These are phyloP conservation scores for Choricystis sp. DNA, from an alignment of 139 green algal species.

Conservation along the genomic window DNA sequence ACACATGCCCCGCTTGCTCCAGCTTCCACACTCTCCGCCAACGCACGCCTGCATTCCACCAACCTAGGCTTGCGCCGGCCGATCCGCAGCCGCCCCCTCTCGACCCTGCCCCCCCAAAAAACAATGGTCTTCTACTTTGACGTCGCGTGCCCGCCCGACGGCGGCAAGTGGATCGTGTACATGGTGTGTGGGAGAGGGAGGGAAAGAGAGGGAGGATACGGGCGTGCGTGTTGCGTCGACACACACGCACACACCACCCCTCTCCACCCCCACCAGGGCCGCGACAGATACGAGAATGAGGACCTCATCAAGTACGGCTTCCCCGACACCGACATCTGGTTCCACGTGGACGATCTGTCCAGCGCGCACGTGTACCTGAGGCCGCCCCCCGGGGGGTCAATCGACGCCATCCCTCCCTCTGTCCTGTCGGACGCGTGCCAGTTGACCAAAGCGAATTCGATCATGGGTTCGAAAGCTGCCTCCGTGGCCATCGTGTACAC, in stretches of 20 bases:
- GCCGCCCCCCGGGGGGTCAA: conserved; percentile 35
- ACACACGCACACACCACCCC: too few relatives aligned
- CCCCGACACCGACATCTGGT: conserved; percentile 67
- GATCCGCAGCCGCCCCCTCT: too few relatives aligned
- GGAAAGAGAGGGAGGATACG: too few relatives aligned
- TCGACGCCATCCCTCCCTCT: conserved; percentile 63
- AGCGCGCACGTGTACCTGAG: conserved; percentile 93
- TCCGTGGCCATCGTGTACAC: conserved; percentile 55
- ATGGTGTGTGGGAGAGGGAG: too few relatives aligned
- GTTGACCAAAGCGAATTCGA: conserved; percentile 94
- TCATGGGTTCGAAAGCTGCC: conserved; percentile 50
- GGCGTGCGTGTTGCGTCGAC: too few relatives aligned
- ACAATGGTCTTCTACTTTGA: background rate
- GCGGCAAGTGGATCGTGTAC: background rate
- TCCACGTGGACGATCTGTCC: conserved; percentile 89
- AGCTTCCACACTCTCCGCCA: too few relatives aligned
- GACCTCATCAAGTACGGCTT: conserved; percentile 69
- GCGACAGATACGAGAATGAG: conserved; percentile 92
- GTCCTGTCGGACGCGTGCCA: conserved; percentile 79
- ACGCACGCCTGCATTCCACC: too few relatives aligned
- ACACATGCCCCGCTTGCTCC: too few relatives aligned
- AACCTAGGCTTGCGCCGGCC: too few relatives aligned
- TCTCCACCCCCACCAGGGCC: too few relatives aligned
- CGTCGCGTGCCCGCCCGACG: background rate
- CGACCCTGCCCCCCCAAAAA: too few relatives aligned